Evolutionary conservation across 148 eudicot species (phyloP).

Genomic region (Cornus kousa): DNA sequence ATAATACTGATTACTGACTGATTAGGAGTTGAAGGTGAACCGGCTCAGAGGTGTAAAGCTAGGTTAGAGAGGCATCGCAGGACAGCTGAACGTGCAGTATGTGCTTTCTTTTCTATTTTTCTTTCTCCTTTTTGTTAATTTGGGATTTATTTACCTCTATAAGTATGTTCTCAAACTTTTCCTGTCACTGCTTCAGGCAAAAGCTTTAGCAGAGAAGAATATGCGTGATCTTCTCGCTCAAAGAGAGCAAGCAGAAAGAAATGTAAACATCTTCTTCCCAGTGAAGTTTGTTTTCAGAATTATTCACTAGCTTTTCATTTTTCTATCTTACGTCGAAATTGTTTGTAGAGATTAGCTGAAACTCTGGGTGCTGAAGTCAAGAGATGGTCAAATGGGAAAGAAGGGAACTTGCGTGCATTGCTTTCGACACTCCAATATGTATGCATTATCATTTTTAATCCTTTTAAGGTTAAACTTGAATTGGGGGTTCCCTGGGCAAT

Average conservation of each 20-base stretch:
- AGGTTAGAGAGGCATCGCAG: slow-evolving; percentile 94
- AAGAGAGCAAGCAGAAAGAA: slow-evolving; percentile 88
- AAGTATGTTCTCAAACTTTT: slow-evolving; percentile 3
- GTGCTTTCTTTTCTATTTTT: slow-evolving; percentile 22
- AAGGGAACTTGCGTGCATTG: slow-evolving; percentile 95
- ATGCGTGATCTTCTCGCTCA: slow-evolving; percentile 84
- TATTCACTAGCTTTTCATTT: slow-evolving; percentile 10
- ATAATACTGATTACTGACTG: slow-evolving; percentile 15
- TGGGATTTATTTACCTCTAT: background rate
- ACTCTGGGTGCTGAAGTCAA: slow-evolving; percentile 84
- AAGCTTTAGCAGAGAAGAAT: slow-evolving; percentile 92
- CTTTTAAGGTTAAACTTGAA: background rate
- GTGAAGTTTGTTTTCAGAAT: slow-evolving; percentile 3
- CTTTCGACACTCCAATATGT: slow-evolving; percentile 97
- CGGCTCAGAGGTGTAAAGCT: slow-evolving; percentile 89
- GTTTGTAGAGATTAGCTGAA: slow-evolving; percentile 84
- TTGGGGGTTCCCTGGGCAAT: background rate
- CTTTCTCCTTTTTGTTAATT: slow-evolving; percentile 6
- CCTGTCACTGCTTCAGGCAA: slow-evolving; percentile 56
- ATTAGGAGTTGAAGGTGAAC: slow-evolving; percentile 66
- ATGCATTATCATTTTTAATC: slow-evolving; percentile 22
- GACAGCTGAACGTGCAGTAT: slow-evolving; percentile 94
- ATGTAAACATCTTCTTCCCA: slow-evolving; percentile 38
- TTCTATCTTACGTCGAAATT: slow-evolving; percentile 9
- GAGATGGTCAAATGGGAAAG: slow-evolving; percentile 97